These are phyloP conservation scores for Boletus vinaceobasis DNA, from an alignment of 768 basidiomycete species.

Conservation along the genomic window DNA sequence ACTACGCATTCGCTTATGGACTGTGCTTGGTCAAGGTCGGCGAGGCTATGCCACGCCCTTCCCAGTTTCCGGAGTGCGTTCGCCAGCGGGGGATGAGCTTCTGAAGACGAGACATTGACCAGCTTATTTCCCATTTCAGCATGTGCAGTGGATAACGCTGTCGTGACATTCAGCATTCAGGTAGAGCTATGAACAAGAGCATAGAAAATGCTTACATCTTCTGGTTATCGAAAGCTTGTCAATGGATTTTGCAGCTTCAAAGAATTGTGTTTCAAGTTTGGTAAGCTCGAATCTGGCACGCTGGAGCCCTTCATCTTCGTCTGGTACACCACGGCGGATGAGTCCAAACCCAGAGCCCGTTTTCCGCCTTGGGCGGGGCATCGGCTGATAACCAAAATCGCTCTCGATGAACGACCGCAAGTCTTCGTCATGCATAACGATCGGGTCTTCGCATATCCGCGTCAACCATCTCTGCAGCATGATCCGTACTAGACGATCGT, in stretches of 20 bases:
- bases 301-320: conserved; percentile 93
- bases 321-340: conserved; percentile 77
- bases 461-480: conserved; percentile 95
- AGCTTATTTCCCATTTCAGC: conserved; percentile 94
- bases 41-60: conserved; percentile 79
- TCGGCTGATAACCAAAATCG: conserved; percentile 95
- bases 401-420: conserved; percentile 93
- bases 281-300: conserved; percentile 88
- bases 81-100: conserved; percentile 80
- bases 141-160: conserved; percentile 75
- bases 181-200: not conserved
- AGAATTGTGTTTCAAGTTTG: conserved; percentile 88
- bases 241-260: conserved; percentile 87
- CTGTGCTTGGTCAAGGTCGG: conserved; percentile 88
- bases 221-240: conserved; percentile 79
- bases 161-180: not conserved
- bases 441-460: conserved; percentile 88
- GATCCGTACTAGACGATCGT: conserved; percentile 91
- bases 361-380: conserved; percentile 70
- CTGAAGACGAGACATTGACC: conserved; percentile 83
- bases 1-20: conserved; percentile 94
- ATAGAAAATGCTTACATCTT: conserved; percentile 52
- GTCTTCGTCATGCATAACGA: conserved; percentile 87
- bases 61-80: conserved; percentile 85
- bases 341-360: conserved; percentile 70